Base-by-base conservation (phyloP, 805 yeast species). In the Metschnikowia similis region DNA sequence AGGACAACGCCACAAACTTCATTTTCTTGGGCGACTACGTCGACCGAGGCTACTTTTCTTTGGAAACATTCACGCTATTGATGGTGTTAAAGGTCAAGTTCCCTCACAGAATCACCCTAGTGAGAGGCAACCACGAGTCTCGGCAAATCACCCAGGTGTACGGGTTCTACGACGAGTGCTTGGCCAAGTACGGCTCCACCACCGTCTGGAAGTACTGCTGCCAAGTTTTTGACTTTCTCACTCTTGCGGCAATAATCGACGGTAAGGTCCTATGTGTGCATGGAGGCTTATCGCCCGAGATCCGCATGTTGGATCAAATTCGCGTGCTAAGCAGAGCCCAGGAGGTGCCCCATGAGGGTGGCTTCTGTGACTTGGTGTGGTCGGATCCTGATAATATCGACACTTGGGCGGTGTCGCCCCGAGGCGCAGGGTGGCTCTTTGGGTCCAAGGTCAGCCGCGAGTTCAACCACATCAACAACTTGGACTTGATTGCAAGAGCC, bases 301-400 rank as follows among this genome's bases (percentile, higher is more conserved):
- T 92, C 55, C 82, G 98, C 66, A 91, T 94, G 96, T 77, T 92
- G 57, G 99, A 92, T 67, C 99, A 92, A 70, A 90, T 92, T 57
- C 77, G 98, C 61, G 98, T 92, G 16, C 75, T 92, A 50, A 86
- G 94, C 47, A 79, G 99, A 63, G 98, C 98, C 3, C 98, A 92
- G 69, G 98, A 92, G 70, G 97, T 92, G 43, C 99, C 99, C 2
- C 98, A 94, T 66, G 99, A 92, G 71, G 99, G 99, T 59, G 98
- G 97, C 2, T 92, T 92, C 67, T 94, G 97, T 65, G 99, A 92
- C 68, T 79, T 92, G 61, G 91, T 92, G 36, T 92, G 99, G 99
- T 85, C 95, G 17, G 99, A 92, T 64, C 99, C 99, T 1, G 98
- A 92, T 66, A 91, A 91, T 62, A 96, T 91, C 40, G 97, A 89